Evolutionary conservation across 371 early-diverging fungal genomes (phyloP).

Genomic region (Aphelidium insulamus): DNA sequence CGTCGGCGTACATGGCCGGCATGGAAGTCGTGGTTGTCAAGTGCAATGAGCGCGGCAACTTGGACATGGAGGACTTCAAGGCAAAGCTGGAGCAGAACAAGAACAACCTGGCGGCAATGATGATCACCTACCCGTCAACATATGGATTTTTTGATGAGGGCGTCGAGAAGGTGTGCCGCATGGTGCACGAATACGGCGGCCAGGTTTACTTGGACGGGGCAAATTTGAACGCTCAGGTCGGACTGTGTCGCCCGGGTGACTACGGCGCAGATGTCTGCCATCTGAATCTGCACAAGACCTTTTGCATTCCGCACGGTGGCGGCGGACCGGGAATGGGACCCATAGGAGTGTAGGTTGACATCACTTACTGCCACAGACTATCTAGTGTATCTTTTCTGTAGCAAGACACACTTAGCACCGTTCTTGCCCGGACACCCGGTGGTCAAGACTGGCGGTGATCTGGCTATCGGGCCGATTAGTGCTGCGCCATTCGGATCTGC

Average conservation of each 20-base stretch:
- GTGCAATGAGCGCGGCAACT: constrained; percentile 69
- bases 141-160: constrained; percentile 89
- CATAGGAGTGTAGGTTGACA: constrained; percentile 47
- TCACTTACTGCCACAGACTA: background rate
- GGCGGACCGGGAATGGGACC: constrained; percentile 97
- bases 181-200: constrained; percentile 75
- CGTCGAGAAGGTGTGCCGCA: constrained; percentile 57
- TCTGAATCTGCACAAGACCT: constrained; percentile 94
- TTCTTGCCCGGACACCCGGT: constrained; percentile 82
- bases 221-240: constrained; percentile 94
- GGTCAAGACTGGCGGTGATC: constrained; percentile 35
- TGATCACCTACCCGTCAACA: constrained; percentile 96
- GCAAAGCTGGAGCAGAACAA: constrained; percentile 63
- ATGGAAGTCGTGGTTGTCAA: constrained; percentile 78
- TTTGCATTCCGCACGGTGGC: constrained; percentile 95
- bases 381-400: constrained; percentile 5
- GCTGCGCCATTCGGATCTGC: constrained; percentile 95
- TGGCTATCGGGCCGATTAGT: constrained; percentile 71
- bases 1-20: constrained; percentile 90
- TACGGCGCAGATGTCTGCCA: constrained; percentile 97
- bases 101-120: constrained; percentile 66
- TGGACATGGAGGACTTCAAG: constrained; percentile 70
- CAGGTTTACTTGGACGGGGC: constrained; percentile 98
- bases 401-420: constrained; percentile 62
- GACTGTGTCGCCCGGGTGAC: constrained; percentile 79